Evolutionary conservation across 495 filamentous ascomycete genomes (phyloP), one percentile per base, ranked within the genome.

Genomic region (Articulospora tetracladia): DNA sequence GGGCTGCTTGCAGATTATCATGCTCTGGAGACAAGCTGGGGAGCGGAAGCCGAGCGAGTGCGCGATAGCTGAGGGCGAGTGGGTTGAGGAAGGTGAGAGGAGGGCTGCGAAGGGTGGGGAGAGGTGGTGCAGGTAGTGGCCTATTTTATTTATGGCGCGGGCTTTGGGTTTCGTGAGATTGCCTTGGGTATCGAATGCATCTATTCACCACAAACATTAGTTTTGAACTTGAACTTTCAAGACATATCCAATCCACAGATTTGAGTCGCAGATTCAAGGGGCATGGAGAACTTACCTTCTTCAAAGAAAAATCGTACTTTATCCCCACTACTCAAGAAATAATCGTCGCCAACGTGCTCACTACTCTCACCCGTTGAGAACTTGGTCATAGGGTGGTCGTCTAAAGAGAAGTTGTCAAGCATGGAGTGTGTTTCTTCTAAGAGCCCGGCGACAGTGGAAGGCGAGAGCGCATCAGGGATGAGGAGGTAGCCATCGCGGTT

Each of bases 231-330:
- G 10, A 15, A 7, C n/a, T 17, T 19, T n/a, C 10, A 3, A 44
- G 3, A 3, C 39, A 44, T 7, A 3, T 44, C 11, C 39, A 44
- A 44, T 15, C 10, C 17, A n/a, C 15, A 19, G 24, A 41, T 22
- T 23, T 64, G 28, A 62, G 27, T 47, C 13, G 24, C 46, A 34
- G 32, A 28, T 28, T 32, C 3, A 57, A 2, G 25, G 22, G 15
- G 15, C 15, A 32, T 76, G 41, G 25, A 22, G 34, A 15, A 46
- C 28, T 23, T 77, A 73, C 84, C 86, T 68, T 93, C 90, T 71
- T 98, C 94, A 77, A 98, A 96, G 84, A 98, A 98, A 79, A 93
- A 97, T 54, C 90, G 86, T 51, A 98, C 78, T 67, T 98, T 96
- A 79, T 97, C 89, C 55, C 90, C 90, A 1, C 86, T 91, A 1